These are phyloP conservation scores for Diaporthe aspalathi DNA, from an alignment of 2,329 filamentous ascomycete genomes.

Conservation along the genomic window DNA sequence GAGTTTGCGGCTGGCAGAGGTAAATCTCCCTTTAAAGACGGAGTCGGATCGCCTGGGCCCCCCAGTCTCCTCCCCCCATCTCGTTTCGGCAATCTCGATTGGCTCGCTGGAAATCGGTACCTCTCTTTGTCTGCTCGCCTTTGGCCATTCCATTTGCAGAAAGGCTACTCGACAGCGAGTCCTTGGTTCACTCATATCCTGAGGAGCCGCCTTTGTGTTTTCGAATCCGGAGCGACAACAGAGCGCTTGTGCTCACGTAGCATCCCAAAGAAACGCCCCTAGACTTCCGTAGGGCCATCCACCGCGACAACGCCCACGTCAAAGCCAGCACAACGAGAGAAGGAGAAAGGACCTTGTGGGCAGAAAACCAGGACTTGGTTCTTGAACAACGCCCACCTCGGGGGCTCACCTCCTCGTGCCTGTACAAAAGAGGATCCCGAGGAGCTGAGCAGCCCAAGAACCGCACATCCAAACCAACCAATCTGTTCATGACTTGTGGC, in stretches of 20 bases:
- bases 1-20: slow-evolving; percentile 33
- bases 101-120: slow-evolving; percentile 32
- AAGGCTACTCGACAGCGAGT: slow-evolving; percentile 32
- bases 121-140: slow-evolving; percentile 37
- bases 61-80: slow-evolving; percentile 28
- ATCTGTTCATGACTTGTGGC: slow-evolving; percentile 23
- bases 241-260: slow-evolving; percentile 22
- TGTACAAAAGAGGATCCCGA: background rate
- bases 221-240: slow-evolving; percentile 35
- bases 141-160: slow-evolving; percentile 39
- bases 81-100: slow-evolving; percentile 29
- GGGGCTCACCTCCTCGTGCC: background rate
- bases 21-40: slow-evolving; percentile 30
- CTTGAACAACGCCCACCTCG: slow-evolving; percentile 14
- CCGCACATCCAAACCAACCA: slow-evolving; percentile 3
- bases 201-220: slow-evolving; percentile 32
- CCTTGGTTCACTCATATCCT: slow-evolving; percentile 22
- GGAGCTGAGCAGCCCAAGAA: background rate
- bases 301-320: background rate
- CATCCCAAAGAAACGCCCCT: slow-evolving; percentile 51
- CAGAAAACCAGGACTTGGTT: background rate
- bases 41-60: slow-evolving; percentile 35
- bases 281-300: slow-evolving; percentile 5
- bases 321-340: slow-evolving; percentile 15
- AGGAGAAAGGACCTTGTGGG: slow-evolving; percentile 4